Conservation (phyloP, 768 basidiomycete species). For the Collybiopsis confluens region DNA sequence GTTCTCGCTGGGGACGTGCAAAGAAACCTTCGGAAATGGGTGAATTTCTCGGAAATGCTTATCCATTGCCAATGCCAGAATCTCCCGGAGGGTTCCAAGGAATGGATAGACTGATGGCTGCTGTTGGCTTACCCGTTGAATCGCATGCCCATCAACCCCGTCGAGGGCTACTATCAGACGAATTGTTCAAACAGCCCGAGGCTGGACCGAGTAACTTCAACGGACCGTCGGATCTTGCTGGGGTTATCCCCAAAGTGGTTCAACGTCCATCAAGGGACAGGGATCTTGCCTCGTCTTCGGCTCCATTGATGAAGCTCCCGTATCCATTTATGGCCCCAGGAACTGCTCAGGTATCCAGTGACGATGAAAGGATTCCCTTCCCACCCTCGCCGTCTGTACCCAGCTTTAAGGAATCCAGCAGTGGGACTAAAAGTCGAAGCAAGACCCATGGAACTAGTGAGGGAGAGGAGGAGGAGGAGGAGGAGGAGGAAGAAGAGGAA, state of each 20-base stretch:
- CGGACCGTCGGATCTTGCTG: slow-evolving; percentile 25
- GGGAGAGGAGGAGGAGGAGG: slow-evolving; percentile 29
- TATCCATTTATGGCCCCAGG: slow-evolving; percentile 68
- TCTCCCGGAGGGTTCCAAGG: slow-evolving; percentile 40
- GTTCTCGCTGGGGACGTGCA: slow-evolving; percentile 30
- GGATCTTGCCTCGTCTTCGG: slow-evolving; percentile 21
- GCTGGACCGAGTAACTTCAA: slow-evolving; percentile 16
- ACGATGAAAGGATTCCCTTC: slow-evolving; percentile 68
- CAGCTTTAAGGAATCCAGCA: slow-evolving; percentile 33
- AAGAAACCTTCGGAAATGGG: slow-evolving; percentile 24
- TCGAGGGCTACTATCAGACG: slow-evolving; percentile 55
- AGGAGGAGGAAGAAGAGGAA: slow-evolving; percentile 26
- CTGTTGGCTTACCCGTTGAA: slow-evolving; percentile 41
- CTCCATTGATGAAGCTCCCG: slow-evolving; percentile 49
- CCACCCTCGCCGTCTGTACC: slow-evolving; percentile 54
- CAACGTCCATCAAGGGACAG: slow-evolving; percentile 46
- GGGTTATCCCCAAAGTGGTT: slow-evolving; percentile 41
- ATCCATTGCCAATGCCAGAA: slow-evolving; percentile 15
- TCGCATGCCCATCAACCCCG: slow-evolving; percentile 45
- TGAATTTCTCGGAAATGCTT: slow-evolving; percentile 18
- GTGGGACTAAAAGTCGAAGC: slow-evolving; percentile 17
- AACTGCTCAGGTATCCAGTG: slow-evolving; percentile 52
- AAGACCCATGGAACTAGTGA: slow-evolving; percentile 22
- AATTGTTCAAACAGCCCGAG: slow-evolving; percentile 54
- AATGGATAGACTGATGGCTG: slow-evolving; percentile 55